Evolutionary conservation across 208 protist species (phyloP), one percentile per base, ranked within the genome.

Genomic region (Trypanosoma lewisi): DNA sequence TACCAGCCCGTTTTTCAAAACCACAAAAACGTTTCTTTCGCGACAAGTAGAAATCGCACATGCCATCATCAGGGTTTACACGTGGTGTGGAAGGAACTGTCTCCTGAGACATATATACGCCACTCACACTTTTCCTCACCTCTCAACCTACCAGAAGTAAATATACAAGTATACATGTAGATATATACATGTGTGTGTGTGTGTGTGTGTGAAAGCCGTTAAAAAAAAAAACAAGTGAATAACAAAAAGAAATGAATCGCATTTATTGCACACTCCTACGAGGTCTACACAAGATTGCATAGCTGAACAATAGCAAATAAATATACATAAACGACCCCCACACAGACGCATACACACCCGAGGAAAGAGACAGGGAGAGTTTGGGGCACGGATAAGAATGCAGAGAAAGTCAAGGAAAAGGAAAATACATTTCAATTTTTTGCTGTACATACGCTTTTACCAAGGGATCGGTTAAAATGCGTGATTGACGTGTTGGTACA

Each of bases 11-110:
- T 37, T 78, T 75, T 41, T 63, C 70, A 1, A 78, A 84, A 19
- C 74, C 71, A 49, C 86, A 93, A 60, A 89, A 93, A 14, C 86
- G 73, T 34, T 79, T 74, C 63, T 93, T 93, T 14, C 70, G 74
- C 16, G 37, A n/a, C 12, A 93, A 45, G 57, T 89, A 93, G 54
- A 75, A 85, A 49, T 74, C 78, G 62, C 86, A 93, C 34, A 62
- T 52, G 12, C 17, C n/a, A 4, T 48, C 53, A 42, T 87, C 82
- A 2, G 85, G 82, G 53, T 92, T 92, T 27, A 51, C 53, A 7
- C 14, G 36, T 12, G 83, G 70, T 25, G 58, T 2, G 42, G 19
- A 14, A 31, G 30, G 9, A 28, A 45, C 23, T 4, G 2, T 11
- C 34, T 30, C 48, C 4, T 31, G 37, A 1, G n/a, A 34, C 47